Percentiles rank a stretch among this genome's conserved stretches.
These are phyloP conservation scores for Alternaria alternata DNA, from an alignment of 2,329 filamentous ascomycete genomes.

Conservation along the genomic window DNA sequence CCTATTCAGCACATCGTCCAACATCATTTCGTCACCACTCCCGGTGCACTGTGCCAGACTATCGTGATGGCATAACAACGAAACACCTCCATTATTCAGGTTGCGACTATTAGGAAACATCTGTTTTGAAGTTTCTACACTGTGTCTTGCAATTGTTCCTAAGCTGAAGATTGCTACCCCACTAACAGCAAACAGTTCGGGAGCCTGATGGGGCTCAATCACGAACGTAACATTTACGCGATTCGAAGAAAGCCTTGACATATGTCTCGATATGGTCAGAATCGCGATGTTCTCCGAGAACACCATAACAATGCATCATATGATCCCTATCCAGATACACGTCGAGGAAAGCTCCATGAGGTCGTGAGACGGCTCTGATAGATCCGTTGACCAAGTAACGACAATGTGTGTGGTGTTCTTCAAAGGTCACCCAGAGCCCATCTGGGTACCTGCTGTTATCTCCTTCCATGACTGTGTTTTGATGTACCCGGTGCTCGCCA, in stretches of 20 bases:
- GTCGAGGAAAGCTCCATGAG: background rate
- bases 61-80: no score
- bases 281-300: background rate
- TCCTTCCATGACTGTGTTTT: background rate
- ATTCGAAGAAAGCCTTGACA: background rate
- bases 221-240: background rate
- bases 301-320: background rate
- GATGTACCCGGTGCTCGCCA: background rate
- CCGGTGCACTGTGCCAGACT: no score
- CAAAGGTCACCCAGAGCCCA: slow-evolving; percentile 3
- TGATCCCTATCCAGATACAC: background rate
- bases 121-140: no score
- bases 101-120: no score
- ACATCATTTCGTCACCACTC: no score
- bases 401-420: background rate
- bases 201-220: background rate
- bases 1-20: background rate
- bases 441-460: background rate
- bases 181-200: background rate
- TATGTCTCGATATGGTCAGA: background rate
- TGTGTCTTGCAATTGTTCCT: background rate
- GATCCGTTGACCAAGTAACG: background rate
- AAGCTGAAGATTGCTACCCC: background rate
- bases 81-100: no score
- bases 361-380: background rate